A percentile compares a stretch with the other conserved stretches of the same genome.
Evolutionary conservation across 2,329 filamentous ascomycete genomes (phyloP).

Genomic region (Pestalotiopsis sp.): DNA sequence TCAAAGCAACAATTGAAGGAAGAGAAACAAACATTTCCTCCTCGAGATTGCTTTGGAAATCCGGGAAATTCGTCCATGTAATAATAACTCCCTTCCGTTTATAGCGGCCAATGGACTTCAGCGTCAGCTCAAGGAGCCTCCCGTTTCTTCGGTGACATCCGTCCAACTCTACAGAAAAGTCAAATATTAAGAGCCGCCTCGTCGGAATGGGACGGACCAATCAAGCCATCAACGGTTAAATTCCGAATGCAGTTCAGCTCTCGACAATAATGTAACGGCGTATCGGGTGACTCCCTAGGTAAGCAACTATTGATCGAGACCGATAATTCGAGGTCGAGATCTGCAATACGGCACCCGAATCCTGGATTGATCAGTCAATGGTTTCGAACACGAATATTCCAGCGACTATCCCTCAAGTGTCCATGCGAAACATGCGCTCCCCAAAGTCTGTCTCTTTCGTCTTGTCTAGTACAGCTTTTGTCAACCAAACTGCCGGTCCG

Average conservation of each 20-base stretch:
- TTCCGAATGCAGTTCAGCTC: not conserved
- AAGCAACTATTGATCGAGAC: not conserved
- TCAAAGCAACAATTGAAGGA: not conserved
- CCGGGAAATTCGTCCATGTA: too few species aligned
- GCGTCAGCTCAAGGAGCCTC: too few species aligned
- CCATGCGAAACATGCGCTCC: not conserved
- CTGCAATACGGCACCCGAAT: not conserved
- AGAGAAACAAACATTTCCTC: not conserved
- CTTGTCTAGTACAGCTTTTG: not conserved
- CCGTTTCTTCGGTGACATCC: too few species aligned
- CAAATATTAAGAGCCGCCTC: not conserved
- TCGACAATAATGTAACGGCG: not conserved
- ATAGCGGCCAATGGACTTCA: too few species aligned
- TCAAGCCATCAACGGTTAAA: not conserved
- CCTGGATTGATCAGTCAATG: not conserved
- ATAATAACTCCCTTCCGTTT: too few species aligned
- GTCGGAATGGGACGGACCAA: not conserved
- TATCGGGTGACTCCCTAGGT: not conserved
- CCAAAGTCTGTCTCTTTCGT: not conserved
- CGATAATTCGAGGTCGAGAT: not conserved
- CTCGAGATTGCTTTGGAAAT: too few species aligned
- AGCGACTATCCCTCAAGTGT: not conserved
- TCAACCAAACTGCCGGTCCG: not conserved
- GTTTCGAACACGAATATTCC: not conserved
- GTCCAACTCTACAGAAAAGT: too few species aligned